Percentiles rank a stretch among this genome's conserved stretches.
Conservation (phyloP, 306 rosid genomes). For the Calophaca sinica region DNA sequence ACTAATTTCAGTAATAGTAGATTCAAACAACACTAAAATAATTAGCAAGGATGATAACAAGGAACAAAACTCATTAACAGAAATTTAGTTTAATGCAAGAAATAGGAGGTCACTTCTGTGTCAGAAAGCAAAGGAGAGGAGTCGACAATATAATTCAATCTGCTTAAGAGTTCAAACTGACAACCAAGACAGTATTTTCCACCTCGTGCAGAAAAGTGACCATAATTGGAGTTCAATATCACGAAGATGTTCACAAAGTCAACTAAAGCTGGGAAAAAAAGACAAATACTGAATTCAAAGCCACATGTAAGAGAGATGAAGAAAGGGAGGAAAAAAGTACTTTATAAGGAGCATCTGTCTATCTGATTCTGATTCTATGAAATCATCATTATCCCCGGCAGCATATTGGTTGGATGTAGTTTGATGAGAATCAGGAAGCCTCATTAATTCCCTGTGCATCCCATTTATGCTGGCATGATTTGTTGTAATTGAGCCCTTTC, state of each 20-base stretch:
- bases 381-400: conserved; percentile 69
- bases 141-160: conserved; percentile 9
- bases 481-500: conserved; percentile 53
- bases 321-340: conserved; percentile 50
- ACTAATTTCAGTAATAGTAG: background rate
- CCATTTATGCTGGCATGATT: conserved; percentile 57
- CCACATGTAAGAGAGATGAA: background rate
- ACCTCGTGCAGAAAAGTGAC: conserved; percentile 27
- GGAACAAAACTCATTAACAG: conserved; percentile 20
- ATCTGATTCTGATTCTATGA: conserved; percentile 92
- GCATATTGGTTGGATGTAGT: conserved; percentile 60
- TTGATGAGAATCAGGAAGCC: conserved; percentile 75
- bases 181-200: conserved; percentile 2
- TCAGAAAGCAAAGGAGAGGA: conserved; percentile 25
- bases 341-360: conserved; percentile 91
- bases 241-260: background rate
- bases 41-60: conserved; percentile 7
- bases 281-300: conserved; percentile 29
- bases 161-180: conserved; percentile 31
- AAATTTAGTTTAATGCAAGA: conserved; percentile 38
- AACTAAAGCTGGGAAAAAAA: conserved; percentile 26
- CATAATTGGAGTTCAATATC: conserved; percentile 33
- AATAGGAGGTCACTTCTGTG: conserved; percentile 26
- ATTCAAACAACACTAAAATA: conserved; percentile 26
- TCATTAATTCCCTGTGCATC: conserved; percentile 89